A percentile compares a stretch with the other conserved stretches of the same genome.
Evolutionary conservation across 495 filamentous ascomycete species (phyloP).

Genomic region (Lophiotrema nucula): DNA sequence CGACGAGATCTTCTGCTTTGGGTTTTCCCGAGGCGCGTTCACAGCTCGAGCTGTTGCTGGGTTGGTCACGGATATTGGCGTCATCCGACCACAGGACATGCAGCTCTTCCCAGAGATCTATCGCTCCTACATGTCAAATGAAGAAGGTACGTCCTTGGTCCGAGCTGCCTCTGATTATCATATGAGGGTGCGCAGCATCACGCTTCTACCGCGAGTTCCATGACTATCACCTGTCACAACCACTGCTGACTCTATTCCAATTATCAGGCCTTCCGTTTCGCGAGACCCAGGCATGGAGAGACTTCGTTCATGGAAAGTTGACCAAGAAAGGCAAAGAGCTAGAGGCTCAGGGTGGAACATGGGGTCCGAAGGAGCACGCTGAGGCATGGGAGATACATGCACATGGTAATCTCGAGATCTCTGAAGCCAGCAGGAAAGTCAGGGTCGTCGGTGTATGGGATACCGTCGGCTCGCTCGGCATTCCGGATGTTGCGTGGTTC

Average conservation of each 20-base stretch:
- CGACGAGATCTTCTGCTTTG: constrained; percentile 60
- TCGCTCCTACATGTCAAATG: constrained; percentile 32
- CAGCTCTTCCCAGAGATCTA: constrained; percentile 39
- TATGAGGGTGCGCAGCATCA: too few species aligned
- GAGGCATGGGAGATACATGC: constrained; percentile 22
- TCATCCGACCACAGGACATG: constrained; percentile 39
- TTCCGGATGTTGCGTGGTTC: constrained; percentile 34
- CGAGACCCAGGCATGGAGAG: constrained; percentile 24
- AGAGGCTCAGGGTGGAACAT: background rate
- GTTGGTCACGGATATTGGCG: constrained; percentile 52
- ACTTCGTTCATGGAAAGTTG: constrained; percentile 23
- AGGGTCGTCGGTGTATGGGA: constrained; percentile 60
- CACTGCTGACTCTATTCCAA: too few species aligned
- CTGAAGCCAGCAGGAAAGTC: constrained; percentile 38
- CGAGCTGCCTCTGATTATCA: too few species aligned
- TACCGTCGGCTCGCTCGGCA: constrained; percentile 53
- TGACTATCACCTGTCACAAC: too few species aligned
- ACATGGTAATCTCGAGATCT: constrained; percentile 9
- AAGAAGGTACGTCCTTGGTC: too few species aligned
- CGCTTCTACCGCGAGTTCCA: too few species aligned
- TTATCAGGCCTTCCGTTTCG: constrained; percentile 12
- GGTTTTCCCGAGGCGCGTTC: constrained; percentile 61
- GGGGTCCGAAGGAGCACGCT: background rate
- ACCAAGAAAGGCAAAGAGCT: constrained; percentile 4
- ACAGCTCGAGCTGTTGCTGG: constrained; percentile 58